A percentile compares a stretch with the other conserved stretches of the same genome.
phyloP scores from a whole-genome alignment of 2,329 filamentous ascomycete species.

The Rhinocladiella similis region DNA sequence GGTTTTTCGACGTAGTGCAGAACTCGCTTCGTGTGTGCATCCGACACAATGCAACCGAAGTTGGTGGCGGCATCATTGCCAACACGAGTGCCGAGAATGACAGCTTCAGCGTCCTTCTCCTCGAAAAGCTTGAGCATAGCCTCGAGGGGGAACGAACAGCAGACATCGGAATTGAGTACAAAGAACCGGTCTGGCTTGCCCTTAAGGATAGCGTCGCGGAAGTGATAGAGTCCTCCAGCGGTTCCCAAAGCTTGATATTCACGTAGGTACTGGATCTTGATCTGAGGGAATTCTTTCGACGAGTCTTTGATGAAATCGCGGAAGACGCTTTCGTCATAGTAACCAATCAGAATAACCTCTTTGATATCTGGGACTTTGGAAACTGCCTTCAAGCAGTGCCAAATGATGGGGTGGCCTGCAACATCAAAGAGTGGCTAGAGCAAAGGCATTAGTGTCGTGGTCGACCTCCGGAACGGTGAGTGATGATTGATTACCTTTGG shows the following conservation, averaged over 20 bases:
- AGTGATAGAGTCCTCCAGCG: constrained; percentile 95
- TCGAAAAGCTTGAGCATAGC: constrained; percentile 95
- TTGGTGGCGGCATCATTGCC: constrained; percentile 89
- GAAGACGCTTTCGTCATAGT: constrained; percentile 97
- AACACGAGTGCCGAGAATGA: constrained; percentile 91
- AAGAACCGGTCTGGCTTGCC: constrained; percentile 93
- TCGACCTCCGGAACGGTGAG: constrained; percentile 20
- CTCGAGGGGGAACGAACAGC: constrained; percentile 93
- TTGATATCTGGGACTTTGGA: constrained; percentile 88
- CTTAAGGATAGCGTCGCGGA: constrained; percentile 97
- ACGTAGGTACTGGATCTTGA: constrained; percentile 91
- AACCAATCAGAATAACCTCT: constrained; percentile 96
- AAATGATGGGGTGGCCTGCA: constrained; percentile 96
- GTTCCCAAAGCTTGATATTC: constrained; percentile 97
- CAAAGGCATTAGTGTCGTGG: constrained; percentile 5
- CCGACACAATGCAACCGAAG: constrained; percentile 97
- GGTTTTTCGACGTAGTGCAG: constrained; percentile 99
- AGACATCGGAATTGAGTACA: constrained; percentile 96
- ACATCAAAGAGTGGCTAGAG: constrained; percentile 91
- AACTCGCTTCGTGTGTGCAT: constrained; percentile 89
- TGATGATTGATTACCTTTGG: constrained; percentile 68
- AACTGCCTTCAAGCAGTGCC: constrained; percentile 92
- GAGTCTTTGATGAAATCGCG: constrained; percentile 97
- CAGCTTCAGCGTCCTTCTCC: constrained; percentile 92
- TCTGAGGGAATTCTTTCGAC: constrained; percentile 77